Base-by-base conservation (phyloP, 2,329 filamentous ascomycete species). In the Pestalotiopsis sp. region DNA sequence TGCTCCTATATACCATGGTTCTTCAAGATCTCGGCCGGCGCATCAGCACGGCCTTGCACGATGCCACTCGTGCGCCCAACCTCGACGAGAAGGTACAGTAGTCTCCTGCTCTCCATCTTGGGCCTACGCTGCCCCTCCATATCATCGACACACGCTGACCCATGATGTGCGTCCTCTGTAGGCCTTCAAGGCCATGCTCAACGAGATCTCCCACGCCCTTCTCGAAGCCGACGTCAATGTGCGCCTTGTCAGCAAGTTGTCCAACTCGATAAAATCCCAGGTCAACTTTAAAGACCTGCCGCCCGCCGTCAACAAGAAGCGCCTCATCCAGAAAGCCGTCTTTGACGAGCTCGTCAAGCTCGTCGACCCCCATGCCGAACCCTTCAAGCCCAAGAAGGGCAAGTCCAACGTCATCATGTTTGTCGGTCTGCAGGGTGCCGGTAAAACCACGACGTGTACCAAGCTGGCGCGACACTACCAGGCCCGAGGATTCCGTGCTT, bases 381-480 rank as follows among this genome's bases (percentile, higher is more conserved):
- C 95, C 0, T 99, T 97, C 86, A 96, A 97, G 80, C 95, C 95
- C 25, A 97, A 97, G 84, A 99, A 98, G 83, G 94, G 95, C 73
- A 96, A 94, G 80, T 87, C 92, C 72, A 99, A 98, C 80, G 93
- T 99, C 78, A 98, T 99, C 82, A 99, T 99, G 96, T 98, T 99
- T 80, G 96, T 99, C 71, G 96, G 96, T 83, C 87, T 99, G 63
- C 96, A 99, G 82, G 96, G 96, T 85, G 94, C 95, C 4, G 96
- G 96, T 80, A 99, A 99, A 83, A 99, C 96, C 27, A 99, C 96
- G 1, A 97, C 95, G 13, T 98, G 96, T 87, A 99, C 96, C 56
- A 99, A 99, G 83, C 86, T 99, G 72, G 96, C 96, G 20, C 86
- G 95, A 69, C 95, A 97, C 86, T 99, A 99, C 82, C 93, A 97